Percentiles rank a stretch among this genome's conserved stretches.
Evolutionary conservation across 495 filamentous ascomycete genomes (phyloP).

Genomic region (Elaphomyces granulatus): DNA sequence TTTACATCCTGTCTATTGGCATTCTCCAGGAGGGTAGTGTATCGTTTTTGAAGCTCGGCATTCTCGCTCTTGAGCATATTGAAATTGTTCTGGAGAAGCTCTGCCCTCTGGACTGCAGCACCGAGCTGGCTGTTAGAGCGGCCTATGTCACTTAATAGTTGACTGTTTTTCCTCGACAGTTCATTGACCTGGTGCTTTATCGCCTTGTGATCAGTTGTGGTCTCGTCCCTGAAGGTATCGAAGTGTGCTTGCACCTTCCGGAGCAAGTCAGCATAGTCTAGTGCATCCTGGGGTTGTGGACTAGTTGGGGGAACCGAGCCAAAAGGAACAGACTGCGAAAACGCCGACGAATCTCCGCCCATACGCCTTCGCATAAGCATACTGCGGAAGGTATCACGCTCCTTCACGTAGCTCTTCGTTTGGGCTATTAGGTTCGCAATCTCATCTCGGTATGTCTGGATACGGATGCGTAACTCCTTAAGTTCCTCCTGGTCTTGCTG

Average conservation of each 20-base stretch:
- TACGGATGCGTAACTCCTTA: slow-evolving; percentile 48
- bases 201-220: slow-evolving; percentile 57
- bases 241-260: slow-evolving; percentile 81
- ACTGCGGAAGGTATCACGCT: slow-evolving; percentile 92
- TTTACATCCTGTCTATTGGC: slow-evolving; percentile 79
- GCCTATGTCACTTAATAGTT: slow-evolving; percentile 64
- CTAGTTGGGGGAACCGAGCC: slow-evolving; percentile 30
- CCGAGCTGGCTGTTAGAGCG: slow-evolving; percentile 67
- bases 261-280: slow-evolving; percentile 53
- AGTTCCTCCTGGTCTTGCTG: slow-evolving; percentile 61
- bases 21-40: slow-evolving; percentile 56
- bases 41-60: slow-evolving; percentile 64
- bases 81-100: slow-evolving; percentile 84
- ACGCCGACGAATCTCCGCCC: slow-evolving; percentile 44
- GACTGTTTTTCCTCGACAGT: slow-evolving; percentile 63
- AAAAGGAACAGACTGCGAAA: slow-evolving; percentile 48
- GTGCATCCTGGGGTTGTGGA: slow-evolving; percentile 28
- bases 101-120: slow-evolving; percentile 65
- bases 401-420: slow-evolving; percentile 82
- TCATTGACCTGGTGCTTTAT: slow-evolving; percentile 78
- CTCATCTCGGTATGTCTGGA: slow-evolving; percentile 52
- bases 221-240: slow-evolving; percentile 78
- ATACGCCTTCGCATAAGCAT: slow-evolving; percentile 67
- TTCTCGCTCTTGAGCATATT: slow-evolving; percentile 71
- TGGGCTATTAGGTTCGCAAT: slow-evolving; percentile 61